A percentile compares a stretch with the other conserved stretches of the same genome.
Conservation (phyloP, 345 rosid genomes). For the Anacardium occidentale region DNA sequence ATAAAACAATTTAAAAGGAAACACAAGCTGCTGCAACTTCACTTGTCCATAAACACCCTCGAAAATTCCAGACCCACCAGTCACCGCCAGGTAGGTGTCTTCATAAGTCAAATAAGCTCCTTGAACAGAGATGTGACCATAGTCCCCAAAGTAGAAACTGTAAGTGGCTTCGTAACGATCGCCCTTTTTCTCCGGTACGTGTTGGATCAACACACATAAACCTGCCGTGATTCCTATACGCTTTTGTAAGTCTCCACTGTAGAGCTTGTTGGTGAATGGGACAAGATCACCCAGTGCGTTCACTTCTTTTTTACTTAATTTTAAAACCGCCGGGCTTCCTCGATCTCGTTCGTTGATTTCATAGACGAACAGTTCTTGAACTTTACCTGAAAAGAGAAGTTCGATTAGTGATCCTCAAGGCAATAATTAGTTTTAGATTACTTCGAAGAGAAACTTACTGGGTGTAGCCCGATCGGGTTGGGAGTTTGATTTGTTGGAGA, state of each 20-base stretch:
- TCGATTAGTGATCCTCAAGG: neutral
- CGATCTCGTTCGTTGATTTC: conserved; percentile 59
- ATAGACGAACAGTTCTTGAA: conserved; percentile 49
- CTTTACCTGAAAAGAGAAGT: conserved; percentile 22
- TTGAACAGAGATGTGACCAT: conserved; percentile 54
- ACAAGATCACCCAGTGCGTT: conserved; percentile 50
- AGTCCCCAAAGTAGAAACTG: conserved; percentile 61
- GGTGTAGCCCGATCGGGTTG: conserved; percentile 15
- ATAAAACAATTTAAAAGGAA: conserved; percentile 58
- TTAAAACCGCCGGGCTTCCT: conserved; percentile 48
- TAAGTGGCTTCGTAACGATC: conserved; percentile 53
- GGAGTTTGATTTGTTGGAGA: conserved; percentile 26
- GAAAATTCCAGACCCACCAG: conserved; percentile 54
- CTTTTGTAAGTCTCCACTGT: conserved; percentile 48
- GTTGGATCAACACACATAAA: conserved; percentile 43
- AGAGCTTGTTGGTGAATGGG: conserved; percentile 55
- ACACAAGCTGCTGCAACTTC: conserved; percentile 45
- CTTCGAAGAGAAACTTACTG: conserved; percentile 1
- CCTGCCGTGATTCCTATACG: conserved; percentile 57
- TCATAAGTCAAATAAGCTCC: conserved; percentile 47
- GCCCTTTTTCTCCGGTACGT: conserved; percentile 42
- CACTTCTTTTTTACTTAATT: conserved; percentile 38
- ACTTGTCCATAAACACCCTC: conserved; percentile 56
- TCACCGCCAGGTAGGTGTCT: conserved; percentile 46
- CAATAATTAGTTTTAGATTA: too few species aligned